Evolutionary conservation across 1,139 yeast genomes (phyloP), one percentile per base, ranked within the genome.

Genomic region (Blastobotrys indianensis): DNA sequence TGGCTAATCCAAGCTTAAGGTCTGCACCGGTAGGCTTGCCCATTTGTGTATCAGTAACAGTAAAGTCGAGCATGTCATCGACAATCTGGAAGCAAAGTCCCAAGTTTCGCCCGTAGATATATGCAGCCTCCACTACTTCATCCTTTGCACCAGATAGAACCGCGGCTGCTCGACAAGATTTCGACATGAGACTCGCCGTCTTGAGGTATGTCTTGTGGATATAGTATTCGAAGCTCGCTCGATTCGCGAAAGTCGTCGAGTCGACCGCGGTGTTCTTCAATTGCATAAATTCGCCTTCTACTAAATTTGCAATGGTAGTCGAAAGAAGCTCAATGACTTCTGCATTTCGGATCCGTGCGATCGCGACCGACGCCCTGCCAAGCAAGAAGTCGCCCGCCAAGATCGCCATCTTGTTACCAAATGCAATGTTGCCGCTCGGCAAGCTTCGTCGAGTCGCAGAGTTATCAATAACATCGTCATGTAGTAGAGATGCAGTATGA

Each of bases 241-340:
- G 84, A 57, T 84, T 80, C 44, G 85, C 82, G 44, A 73, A 72
- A 59, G 85, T 90, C 34, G 84, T 75, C 20, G 78, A 72, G 30
- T 72, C 63, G 1, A 73, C 71, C 2, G 88, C 94, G 0, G 96
- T 87, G 66, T 92, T 92, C 58, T 90, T 90, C 69, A 92, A 76
- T 68, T 92, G 98, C 97, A 92, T 90, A 63, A 92, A 90, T 67
- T 92, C 98, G 41, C 98, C 98, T 68, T 94, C 98, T 1, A 92
- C 98, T 51, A 94, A 73, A 63, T 94, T 94, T 23, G 97, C 98
- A 63, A 92, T 92, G 35, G 97, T 85, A 6, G 97, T 92, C 4
- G 97, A 87, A 68, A 94, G 77, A 51, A 94, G 74, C 67, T 92
- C 98, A 53, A 88, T 90, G 42, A 92, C 98, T 69, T 92, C 97